phyloP scores from a whole-genome alignment of 257 asterid genomes.

The Solanum megistacrolobum region DNA sequence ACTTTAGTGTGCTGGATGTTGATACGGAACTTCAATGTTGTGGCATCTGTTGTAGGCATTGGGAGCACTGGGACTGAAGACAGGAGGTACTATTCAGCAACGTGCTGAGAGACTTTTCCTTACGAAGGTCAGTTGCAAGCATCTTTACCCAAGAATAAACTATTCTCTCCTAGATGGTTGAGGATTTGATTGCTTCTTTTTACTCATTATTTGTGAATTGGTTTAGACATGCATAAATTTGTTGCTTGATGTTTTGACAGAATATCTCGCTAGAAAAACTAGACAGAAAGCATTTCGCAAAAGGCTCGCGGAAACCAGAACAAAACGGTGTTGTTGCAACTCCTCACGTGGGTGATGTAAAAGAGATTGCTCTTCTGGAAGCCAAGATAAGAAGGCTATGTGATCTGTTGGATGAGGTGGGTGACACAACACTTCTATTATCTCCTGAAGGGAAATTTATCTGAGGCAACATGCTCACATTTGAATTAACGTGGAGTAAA shows the following conservation, averaged over 20 bases:
- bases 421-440: not conserved
- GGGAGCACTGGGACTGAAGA: slow-evolving; percentile 84
- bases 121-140: slow-evolving; percentile 51
- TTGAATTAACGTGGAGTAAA: not conserved
- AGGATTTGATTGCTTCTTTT: not conserved
- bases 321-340: slow-evolving; percentile 40
- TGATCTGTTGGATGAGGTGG: slow-evolving; percentile 72
- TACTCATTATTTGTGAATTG: not conserved
- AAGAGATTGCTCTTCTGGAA: slow-evolving; percentile 82
- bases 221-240: slow-evolving; percentile 2
- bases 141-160: not conserved
- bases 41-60: slow-evolving; percentile 40
- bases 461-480: not conserved
- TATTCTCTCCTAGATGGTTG: not conserved
- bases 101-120: slow-evolving; percentile 95
- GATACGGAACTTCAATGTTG: not conserved
- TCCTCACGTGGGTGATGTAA: slow-evolving; percentile 38
- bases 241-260: slow-evolving; percentile 29
- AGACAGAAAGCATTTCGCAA: slow-evolving; percentile 76
- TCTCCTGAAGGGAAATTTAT: not conserved
- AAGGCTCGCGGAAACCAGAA: slow-evolving; percentile 47
- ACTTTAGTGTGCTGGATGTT: not conserved
- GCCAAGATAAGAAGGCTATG: slow-evolving; percentile 72
- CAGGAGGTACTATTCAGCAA: slow-evolving; percentile 86
- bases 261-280: slow-evolving; percentile 69